A percentile compares a stretch with the other conserved stretches of the same genome.
phyloP scores from a whole-genome alignment of 306 rosid genomes.

The Rosa persica region DNA sequence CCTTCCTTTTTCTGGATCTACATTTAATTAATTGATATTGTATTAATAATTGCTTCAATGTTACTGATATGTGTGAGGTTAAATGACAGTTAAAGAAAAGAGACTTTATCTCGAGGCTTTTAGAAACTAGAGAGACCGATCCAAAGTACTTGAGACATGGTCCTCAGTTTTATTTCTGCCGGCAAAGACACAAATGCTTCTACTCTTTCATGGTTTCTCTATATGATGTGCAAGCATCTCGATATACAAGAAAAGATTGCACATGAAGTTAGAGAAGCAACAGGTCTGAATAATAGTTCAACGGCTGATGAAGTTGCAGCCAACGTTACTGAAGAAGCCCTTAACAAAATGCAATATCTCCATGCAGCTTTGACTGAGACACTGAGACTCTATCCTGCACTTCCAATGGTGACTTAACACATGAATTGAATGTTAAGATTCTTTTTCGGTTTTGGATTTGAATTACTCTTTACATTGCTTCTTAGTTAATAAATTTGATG shows the following conservation, averaged over 20 bases:
- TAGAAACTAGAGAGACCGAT: neutral
- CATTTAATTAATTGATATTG: no score
- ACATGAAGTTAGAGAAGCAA: neutral
- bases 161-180: neutral
- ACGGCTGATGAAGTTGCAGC: neutral
- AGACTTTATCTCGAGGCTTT: neutral
- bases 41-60: neutral
- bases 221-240: conserved; percentile 1
- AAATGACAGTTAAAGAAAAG: neutral
- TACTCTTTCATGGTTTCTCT: neutral
- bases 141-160: conserved; percentile 6
- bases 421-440: neutral
- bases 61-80: neutral
- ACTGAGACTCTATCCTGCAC: neutral
- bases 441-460: neutral
- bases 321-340: neutral
- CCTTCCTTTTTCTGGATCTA: neutral
- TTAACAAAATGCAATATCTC: neutral
- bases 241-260: neutral
- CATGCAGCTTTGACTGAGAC: neutral
- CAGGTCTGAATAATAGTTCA: neutral
- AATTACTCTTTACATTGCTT: neutral
- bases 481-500: neutral
- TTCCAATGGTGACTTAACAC: neutral
- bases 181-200: neutral